Evolutionary conservation across 2,329 filamentous ascomycete species (phyloP).

Genomic region (Helicocarpus griseus): DNA sequence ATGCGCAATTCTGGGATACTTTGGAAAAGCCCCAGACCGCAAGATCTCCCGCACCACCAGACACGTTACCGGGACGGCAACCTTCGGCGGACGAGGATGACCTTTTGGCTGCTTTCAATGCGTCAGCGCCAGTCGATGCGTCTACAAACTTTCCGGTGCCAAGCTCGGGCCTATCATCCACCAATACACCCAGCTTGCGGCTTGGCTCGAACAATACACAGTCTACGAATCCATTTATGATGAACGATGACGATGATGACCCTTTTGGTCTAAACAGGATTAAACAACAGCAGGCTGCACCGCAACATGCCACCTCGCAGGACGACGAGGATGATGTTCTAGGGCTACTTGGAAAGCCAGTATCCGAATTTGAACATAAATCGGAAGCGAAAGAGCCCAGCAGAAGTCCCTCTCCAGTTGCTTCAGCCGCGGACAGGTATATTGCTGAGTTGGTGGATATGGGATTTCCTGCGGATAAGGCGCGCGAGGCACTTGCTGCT

Average conservation of each 20-base stretch:
- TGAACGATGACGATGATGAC: conserved; percentile 63
- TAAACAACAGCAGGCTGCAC: conserved; percentile 40
- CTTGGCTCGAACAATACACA: conserved; percentile 9
- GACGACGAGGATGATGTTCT: conserved; percentile 54
- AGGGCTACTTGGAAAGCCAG: conserved; percentile 50
- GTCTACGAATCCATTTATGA: conserved; percentile 10
- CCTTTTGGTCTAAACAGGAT: conserved; percentile 67
- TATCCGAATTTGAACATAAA: conserved; percentile 38
- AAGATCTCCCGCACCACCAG: conserved; percentile 16
- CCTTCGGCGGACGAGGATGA: conserved; percentile 43
- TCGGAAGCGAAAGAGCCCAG: neutral
- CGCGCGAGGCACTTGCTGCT: conserved; percentile 67
- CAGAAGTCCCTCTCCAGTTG: conserved; percentile 7
- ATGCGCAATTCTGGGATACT: conserved; percentile 65
- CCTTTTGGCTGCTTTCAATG: conserved; percentile 52
- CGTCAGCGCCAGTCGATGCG: conserved; percentile 48
- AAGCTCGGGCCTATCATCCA: conserved; percentile 23
- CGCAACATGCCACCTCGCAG: conserved; percentile 31
- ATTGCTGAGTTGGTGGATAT: conserved; percentile 88
- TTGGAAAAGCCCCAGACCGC: conserved; percentile 45
- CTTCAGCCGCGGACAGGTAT: conserved; percentile 59
- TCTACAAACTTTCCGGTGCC: conserved; percentile 50
- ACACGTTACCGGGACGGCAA: neutral
- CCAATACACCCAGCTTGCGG: conserved; percentile 8
- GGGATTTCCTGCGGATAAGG: conserved; percentile 79